Base-by-base conservation (phyloP, 768 basidiomycete genomes). In the Kwoniella heveanensis region DNA sequence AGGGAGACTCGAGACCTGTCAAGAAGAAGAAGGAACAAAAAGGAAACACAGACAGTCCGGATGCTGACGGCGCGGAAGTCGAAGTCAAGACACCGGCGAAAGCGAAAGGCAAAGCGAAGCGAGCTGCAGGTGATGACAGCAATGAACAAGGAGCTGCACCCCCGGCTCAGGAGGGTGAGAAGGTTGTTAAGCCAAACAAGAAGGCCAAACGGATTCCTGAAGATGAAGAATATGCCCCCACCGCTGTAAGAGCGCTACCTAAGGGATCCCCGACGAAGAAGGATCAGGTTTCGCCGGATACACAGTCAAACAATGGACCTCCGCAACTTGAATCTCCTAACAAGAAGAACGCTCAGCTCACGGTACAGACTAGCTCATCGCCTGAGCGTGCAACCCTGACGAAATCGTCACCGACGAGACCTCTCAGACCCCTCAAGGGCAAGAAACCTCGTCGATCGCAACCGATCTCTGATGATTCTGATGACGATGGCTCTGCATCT, bases 381-480 rank as follows among this genome's bases (percentile, higher is more conserved):
- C 48, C 48, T 44, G 39, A 44, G 25, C 48, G 22, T 49, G 22
- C 22, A 2, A 24, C 2, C 7, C 22, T 12, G 48, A 49, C 25
- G 21, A 22, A 49, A 26, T 49, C 48, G 25, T 49, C 48, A 4
- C 48, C 52, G 2, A 10, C 29, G 25, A 7, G 32, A 54, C 5
- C 7, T 10, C 6, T 19, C 21, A 54, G 32, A 56, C 36, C 55
- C 36, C 36, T 57, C 3, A 57, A 57, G 44, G n/a, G 22, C 17
- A 57, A 57, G 44, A 57, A 57, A 24, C 57, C 57, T 36, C 57
- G 57, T 13, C 57, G 13, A 37, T 51, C 57, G 9, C 48, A 59
- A 39, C 52, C 52, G n/a, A 17, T 24, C 30, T 24, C 27, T 27
- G 29, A 46, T 19, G 29, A 49, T 22, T 29, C n/a, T 39, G 36